Percentiles rank a stretch among this genome's conserved stretches.
Conservation (phyloP, 2,329 filamentous ascomycete genomes). For the Triangularia setosa region DNA sequence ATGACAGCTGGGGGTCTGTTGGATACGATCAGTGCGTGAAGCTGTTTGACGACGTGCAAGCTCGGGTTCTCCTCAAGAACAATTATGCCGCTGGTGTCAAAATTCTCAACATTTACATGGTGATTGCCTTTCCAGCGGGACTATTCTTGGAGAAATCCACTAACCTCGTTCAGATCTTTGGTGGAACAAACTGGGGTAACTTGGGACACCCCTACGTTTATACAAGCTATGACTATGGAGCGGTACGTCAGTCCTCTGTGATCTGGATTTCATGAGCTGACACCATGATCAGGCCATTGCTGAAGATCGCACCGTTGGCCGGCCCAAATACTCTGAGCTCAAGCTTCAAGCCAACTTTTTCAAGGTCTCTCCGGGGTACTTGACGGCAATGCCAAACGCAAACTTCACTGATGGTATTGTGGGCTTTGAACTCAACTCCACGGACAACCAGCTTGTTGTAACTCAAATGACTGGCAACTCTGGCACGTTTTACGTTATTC, state of each 20-base stretch:
- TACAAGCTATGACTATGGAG: constrained; percentile 54
- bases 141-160: not conserved
- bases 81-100: constrained; percentile 61
- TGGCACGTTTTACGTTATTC: constrained; percentile 60
- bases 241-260: constrained; percentile 29
- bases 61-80: constrained; percentile 77
- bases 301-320: constrained; percentile 63
- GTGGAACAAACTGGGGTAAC: constrained; percentile 83
- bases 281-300: constrained; percentile 46
- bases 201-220: constrained; percentile 65
- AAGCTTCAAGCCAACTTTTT: constrained; percentile 75
- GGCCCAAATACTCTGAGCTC: constrained; percentile 76
- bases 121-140: constrained; percentile 29
- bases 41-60: constrained; percentile 69
- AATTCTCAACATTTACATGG: constrained; percentile 74
- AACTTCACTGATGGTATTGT: constrained; percentile 37
- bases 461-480: constrained; percentile 57
- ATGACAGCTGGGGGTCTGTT: constrained; percentile 70
- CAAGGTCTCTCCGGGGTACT: constrained; percentile 66
- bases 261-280: not conserved
- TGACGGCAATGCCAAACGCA: constrained; percentile 53
- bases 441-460: constrained; percentile 49
- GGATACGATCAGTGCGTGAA: constrained; percentile 65
- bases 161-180: constrained; percentile 49
- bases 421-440: constrained; percentile 46